Conservation (phyloP, 805 yeast species). For the Metschnikowia lachancei region DNA sequence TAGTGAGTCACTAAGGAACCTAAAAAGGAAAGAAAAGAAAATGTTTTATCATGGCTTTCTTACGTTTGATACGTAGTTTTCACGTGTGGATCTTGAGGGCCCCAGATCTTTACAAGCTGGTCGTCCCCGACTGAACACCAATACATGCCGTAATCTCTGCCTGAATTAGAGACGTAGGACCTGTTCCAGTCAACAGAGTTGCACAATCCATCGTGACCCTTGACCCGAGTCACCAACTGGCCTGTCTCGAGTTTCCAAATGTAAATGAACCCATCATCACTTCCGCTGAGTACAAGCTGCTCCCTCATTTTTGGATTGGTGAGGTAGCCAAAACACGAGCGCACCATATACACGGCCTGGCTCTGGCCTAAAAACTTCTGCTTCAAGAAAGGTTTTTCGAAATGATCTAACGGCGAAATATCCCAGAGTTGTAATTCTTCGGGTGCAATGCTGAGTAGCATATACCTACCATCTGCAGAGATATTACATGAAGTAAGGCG, state of each 20-base stretch:
- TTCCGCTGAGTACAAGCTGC: conserved; percentile 71
- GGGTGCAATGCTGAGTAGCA: conserved; percentile 63
- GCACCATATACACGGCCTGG: conserved; percentile 65
- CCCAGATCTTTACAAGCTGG: conserved; percentile 66
- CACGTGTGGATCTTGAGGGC: conserved; percentile 22
- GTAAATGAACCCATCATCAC: conserved; percentile 75
- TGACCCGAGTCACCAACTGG: conserved; percentile 55
- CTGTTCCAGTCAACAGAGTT: conserved; percentile 77
- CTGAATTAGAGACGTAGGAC: conserved; percentile 18
- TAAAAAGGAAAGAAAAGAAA: background rate
- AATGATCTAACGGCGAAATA: conserved; percentile 33
- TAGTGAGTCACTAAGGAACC: background rate
- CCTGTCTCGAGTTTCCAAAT: conserved; percentile 78
- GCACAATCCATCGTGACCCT: conserved; percentile 65
- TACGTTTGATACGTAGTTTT: conserved; percentile 1
- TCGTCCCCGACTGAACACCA: conserved; percentile 91
- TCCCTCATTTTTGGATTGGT: conserved; percentile 42
- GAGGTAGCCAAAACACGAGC: conserved; percentile 74
- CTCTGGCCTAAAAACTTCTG: conserved; percentile 70
- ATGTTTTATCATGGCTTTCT: background rate
- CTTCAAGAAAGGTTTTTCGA: conserved; percentile 48
- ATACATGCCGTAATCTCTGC: conserved; percentile 41
- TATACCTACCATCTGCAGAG: conserved; percentile 51
- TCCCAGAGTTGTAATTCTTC: conserved; percentile 85
- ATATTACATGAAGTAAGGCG: conserved; percentile 63